These are phyloP conservation scores for Collariella sp. DNA, from an alignment of 495 filamentous ascomycete genomes.

Conservation along the genomic window DNA sequence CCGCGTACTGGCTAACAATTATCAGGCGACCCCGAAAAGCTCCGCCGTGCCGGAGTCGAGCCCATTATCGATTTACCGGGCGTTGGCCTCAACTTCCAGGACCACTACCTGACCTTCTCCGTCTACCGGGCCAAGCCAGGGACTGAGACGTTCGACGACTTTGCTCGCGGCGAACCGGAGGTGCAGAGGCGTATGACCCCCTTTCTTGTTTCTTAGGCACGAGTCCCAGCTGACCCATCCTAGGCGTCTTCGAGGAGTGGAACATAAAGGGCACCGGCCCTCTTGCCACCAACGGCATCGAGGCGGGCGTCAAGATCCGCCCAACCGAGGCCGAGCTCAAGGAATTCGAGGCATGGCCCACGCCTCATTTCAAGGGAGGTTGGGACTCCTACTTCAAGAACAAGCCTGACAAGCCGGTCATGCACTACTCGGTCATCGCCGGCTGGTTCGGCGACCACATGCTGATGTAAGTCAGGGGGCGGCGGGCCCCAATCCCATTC, in stretches of 20 bases:
- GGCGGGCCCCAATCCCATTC: too few relatives aligned
- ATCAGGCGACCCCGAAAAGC: conserved; percentile 56
- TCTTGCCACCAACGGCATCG: conserved; percentile 76
- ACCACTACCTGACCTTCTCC: conserved; percentile 77
- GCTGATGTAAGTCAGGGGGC: conserved; percentile 41
- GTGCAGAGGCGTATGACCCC: conserved; percentile 49
- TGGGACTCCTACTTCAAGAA: conserved; percentile 81
- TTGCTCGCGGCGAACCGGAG: conserved; percentile 63
- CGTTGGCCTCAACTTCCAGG: conserved; percentile 76
- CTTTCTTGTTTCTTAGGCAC: background rate
- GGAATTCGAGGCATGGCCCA: conserved; percentile 57
- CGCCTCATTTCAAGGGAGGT: conserved; percentile 56
- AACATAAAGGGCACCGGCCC: conserved; percentile 71
- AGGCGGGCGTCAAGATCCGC: conserved; percentile 72
- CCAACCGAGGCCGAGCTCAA: conserved; percentile 62
- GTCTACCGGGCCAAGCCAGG: conserved; percentile 68
- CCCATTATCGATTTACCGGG: conserved; percentile 71
- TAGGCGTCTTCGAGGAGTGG: conserved; percentile 63
- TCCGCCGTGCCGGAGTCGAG: conserved; percentile 59
- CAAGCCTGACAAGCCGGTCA: conserved; percentile 79
- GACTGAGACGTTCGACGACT: conserved; percentile 73
- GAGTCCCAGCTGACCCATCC: background rate
- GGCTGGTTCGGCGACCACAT: conserved; percentile 64
- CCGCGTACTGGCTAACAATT: background rate
- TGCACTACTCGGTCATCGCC: conserved; percentile 68